Conservation (phyloP, 192 early-diverging fungal genomes). For the Podila horticola region DNA sequence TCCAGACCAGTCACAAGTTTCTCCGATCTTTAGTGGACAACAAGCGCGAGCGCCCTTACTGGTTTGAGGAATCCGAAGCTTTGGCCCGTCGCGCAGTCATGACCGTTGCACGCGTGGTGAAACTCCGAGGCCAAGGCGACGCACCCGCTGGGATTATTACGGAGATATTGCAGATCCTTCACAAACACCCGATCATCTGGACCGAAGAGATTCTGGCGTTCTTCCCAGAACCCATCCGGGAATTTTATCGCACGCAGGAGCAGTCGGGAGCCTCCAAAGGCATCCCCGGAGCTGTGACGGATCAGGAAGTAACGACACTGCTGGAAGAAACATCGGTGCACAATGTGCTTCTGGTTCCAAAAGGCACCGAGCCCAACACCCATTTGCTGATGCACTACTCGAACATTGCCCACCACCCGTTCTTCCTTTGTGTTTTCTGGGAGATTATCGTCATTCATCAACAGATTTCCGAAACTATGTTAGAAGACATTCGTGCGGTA, state of each 20-base stretch:
- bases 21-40: conserved; percentile 63
- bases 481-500: conserved; percentile 67
- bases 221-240: conserved; percentile 62
- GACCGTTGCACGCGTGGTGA: conserved; percentile 63
- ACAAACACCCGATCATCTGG: conserved; percentile 63
- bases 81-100: conserved; percentile 63
- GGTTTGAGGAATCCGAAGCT: conserved; percentile 72
- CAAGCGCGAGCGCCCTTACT: conserved; percentile 62
- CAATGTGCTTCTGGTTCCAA: conserved; percentile 43
- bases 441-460: conserved; percentile 51
- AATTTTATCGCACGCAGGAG: conserved; percentile 56
- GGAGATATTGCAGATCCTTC: conserved; percentile 57
- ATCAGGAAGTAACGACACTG: conserved; percentile 27
- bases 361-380: conserved; percentile 46
- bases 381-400: conserved; percentile 64
- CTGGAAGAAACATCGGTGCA: conserved; percentile 38
- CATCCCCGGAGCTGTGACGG: conserved; percentile 48
- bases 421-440: conserved; percentile 78
- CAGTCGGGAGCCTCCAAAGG: conserved; percentile 10
- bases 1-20: conserved; percentile 72
- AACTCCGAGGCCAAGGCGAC: conserved; percentile 64
- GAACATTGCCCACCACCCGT: conserved; percentile 65
- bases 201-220: conserved; percentile 60
- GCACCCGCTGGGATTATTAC: conserved; percentile 58
- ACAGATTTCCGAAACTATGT: conserved; percentile 40